Percentiles rank a stretch among this genome's conserved stretches.
These are phyloP conservation scores for Bolboschoenoplectus hybrid DNA, from an alignment of 202 grass and related monocot genomes.

Conservation along the genomic window DNA sequence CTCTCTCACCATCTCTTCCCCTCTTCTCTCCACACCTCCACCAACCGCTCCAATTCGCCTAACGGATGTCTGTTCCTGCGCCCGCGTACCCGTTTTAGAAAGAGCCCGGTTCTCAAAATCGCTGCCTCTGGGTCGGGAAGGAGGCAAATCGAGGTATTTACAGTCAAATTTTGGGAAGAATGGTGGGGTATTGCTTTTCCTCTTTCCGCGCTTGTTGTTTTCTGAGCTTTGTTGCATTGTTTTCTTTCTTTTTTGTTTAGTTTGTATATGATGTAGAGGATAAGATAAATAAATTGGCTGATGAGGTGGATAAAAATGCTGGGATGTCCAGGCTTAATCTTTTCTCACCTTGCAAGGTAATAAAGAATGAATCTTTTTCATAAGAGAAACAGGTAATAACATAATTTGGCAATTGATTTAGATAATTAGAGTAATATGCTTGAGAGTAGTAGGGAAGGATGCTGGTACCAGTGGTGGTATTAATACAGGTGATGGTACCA, in stretches of 20 bases:
- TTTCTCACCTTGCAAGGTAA: conserved; percentile 97
- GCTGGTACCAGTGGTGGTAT: background rate
- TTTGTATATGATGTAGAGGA: conserved; percentile 67
- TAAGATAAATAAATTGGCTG: conserved; percentile 72
- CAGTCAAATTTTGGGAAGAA: background rate
- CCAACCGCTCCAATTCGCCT: conserved; percentile 38
- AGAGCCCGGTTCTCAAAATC: conserved; percentile 43
- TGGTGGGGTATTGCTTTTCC: background rate
- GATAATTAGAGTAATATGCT: background rate
- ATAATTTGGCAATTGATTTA: conserved; percentile 10
- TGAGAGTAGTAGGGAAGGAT: background rate
- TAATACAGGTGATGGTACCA: background rate
- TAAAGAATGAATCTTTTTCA: background rate
- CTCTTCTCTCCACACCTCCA: conserved; percentile 29
- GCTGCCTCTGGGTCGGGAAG: conserved; percentile 58
- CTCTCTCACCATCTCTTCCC: conserved; percentile 65
- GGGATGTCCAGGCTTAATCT: conserved; percentile 83
- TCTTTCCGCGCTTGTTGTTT: background rate
- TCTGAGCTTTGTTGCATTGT: background rate
- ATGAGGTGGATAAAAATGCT: conserved; percentile 66
- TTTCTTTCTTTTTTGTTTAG: conserved; percentile 42
- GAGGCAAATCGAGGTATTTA: conserved; percentile 73
- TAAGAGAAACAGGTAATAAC: background rate
- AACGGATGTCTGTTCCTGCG: conserved; percentile 27
- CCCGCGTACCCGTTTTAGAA: conserved; percentile 27